phyloP scores from a whole-genome alignment of 1,284 basidiomycete genomes.

The Irpex sp. region DNA sequence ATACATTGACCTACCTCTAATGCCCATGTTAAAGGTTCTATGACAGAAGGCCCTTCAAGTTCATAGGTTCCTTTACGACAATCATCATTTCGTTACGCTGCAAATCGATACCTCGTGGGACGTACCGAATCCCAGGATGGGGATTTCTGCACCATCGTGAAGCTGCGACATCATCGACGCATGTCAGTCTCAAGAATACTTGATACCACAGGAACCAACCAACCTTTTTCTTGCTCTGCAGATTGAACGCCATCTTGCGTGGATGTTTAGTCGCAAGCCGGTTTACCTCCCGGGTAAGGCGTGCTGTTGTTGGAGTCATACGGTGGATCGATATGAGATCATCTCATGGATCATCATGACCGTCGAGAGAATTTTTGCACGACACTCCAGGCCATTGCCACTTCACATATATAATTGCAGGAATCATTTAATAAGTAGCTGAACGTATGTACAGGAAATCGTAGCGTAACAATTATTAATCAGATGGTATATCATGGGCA shows the following conservation, averaged over 20 bases:
- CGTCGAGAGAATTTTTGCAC: no score
- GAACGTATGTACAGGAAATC: no score
- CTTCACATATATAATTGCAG: no score
- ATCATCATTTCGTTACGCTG: neutral
- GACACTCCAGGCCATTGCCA: no score
- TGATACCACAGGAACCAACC: neutral
- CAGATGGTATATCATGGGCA: no score
- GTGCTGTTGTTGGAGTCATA: neutral
- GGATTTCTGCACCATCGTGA: slow-evolving; percentile 59
- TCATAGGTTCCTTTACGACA: slow-evolving; percentile 57
- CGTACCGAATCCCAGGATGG: slow-evolving; percentile 61
- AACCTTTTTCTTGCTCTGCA: slow-evolving; percentile 15
- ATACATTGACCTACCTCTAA: slow-evolving; percentile 43
- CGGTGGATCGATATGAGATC: neutral
- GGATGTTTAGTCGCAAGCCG: neutral
- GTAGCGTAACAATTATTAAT: no score
- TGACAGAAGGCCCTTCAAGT: slow-evolving; percentile 53
- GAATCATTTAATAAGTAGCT: no score
- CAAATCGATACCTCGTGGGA: slow-evolving; percentile 6
- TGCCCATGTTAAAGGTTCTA: slow-evolving; percentile 56
- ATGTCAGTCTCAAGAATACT: neutral
- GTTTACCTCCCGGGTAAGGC: no score
- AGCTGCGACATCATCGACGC: slow-evolving; percentile 33
- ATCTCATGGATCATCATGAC: no score
- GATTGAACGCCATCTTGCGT: slow-evolving; percentile 8